A percentile compares a stretch with the other conserved stretches of the same genome.
Evolutionary conservation across 495 filamentous ascomycete species (phyloP).

Genomic region (Annulohypoxylon stygium): DNA sequence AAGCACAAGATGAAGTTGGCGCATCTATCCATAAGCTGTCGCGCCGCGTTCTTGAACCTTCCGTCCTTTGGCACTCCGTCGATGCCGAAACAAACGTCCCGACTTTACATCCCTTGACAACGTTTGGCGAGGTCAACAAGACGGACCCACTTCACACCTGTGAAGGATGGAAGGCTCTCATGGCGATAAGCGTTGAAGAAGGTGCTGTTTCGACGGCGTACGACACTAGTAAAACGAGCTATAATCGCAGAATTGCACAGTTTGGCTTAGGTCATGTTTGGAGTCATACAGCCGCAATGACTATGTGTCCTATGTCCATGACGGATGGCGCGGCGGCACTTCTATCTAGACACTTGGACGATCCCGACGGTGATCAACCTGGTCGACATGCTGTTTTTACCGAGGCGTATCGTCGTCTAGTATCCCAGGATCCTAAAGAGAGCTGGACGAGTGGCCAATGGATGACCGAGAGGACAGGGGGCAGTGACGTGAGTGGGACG

Average conservation of each 20-base stretch:
- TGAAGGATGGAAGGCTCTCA: slow-evolving; percentile 1
- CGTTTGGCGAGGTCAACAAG: not conserved
- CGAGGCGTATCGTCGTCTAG: not conserved
- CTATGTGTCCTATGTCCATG: slow-evolving; percentile 9
- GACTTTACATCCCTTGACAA: slow-evolving; percentile 4
- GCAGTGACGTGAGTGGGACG: not conserved
- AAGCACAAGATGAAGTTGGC: not conserved
- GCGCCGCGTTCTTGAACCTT: not conserved
- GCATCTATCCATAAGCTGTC: not conserved
- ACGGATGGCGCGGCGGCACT: slow-evolving; percentile 1
- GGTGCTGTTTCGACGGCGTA: not conserved
- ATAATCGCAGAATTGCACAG: slow-evolving; percentile 2
- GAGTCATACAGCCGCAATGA: not conserved
- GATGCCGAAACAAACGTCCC: not conserved
- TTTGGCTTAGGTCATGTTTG: not conserved
- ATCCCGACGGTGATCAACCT: not conserved
- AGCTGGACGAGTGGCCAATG: slow-evolving; percentile 3
- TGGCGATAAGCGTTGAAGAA: not conserved
- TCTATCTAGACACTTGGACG: not conserved
- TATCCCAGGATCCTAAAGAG: not conserved
- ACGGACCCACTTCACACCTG: not conserved
- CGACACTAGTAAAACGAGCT: not conserved
- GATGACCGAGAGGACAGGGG: slow-evolving; percentile 9
- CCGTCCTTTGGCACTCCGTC: not conserved
- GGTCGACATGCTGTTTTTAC: not conserved